phyloP scores from a whole-genome alignment of 768 basidiomycete genomes.

The Lentinula raphanica region DNA sequence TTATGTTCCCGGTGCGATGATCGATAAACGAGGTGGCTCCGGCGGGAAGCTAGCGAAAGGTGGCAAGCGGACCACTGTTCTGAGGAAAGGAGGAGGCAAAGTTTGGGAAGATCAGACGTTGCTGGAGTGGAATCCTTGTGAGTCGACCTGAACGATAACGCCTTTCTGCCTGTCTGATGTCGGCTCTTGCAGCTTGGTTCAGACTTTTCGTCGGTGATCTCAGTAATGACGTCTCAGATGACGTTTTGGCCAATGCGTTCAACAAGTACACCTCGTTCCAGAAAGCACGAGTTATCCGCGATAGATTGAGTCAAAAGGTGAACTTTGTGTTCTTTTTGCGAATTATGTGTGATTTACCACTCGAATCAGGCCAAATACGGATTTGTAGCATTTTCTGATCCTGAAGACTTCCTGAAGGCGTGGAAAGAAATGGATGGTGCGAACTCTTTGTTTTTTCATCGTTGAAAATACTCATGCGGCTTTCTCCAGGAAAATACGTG shows the following conservation, averaged over 20 bases:
- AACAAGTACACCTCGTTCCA: constrained; percentile 89
- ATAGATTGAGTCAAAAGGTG: constrained; percentile 91
- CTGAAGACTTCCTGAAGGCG: constrained; percentile 95
- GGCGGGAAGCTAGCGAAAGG: constrained; percentile 86
- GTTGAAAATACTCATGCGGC: not conserved
- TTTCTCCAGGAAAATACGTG: constrained; percentile 80
- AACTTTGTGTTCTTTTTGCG: constrained; percentile 7
- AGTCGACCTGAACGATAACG: constrained; percentile 22
- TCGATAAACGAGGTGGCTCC: constrained; percentile 80
- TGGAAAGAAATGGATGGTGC: constrained; percentile 99
- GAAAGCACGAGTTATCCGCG: constrained; percentile 93
- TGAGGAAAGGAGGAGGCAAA: constrained; percentile 93
- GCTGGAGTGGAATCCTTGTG: constrained; percentile 96
- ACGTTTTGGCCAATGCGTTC: constrained; percentile 89
- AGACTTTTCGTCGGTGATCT: constrained; percentile 96
- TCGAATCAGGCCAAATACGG: constrained; percentile 81
- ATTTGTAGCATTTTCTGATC: constrained; percentile 96
- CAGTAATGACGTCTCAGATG: constrained; percentile 97
- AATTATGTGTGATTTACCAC: constrained; percentile 5
- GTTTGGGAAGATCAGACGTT: constrained; percentile 98
- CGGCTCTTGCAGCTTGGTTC: constrained; percentile 73
- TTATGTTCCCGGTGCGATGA: constrained; percentile 88
- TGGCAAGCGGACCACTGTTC: constrained; percentile 87
- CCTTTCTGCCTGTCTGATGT: constrained; percentile 7
- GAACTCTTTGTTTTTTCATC: constrained; percentile 19